A percentile compares a stretch with the other conserved stretches of the same genome.
These are phyloP conservation scores for Venturia effusa DNA, from an alignment of 2,329 filamentous ascomycete genomes.

Conservation along the genomic window DNA sequence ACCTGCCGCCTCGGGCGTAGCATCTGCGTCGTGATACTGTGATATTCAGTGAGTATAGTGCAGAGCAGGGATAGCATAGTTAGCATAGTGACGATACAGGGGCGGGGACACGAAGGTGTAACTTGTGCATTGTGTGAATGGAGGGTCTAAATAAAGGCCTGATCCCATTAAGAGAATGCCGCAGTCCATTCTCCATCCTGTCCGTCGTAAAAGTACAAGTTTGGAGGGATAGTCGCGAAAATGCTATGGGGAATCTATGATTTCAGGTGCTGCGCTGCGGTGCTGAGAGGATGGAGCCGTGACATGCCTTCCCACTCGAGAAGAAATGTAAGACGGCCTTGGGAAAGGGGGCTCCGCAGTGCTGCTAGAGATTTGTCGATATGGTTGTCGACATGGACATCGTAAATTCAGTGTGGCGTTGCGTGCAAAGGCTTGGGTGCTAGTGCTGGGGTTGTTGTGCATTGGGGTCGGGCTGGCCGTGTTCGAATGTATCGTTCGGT, in stretches of 20 bases:
- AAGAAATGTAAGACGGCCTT: not conserved
- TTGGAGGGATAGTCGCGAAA: not conserved
- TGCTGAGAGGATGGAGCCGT: not conserved
- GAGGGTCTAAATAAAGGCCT: not conserved
- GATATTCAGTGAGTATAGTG: not conserved
- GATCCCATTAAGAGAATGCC: not conserved
- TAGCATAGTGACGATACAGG: not conserved
- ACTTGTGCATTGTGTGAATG: not conserved
- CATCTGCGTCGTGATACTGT: not conserved
- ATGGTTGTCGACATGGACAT: not conserved
- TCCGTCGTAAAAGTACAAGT: not conserved
- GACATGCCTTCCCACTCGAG: not conserved
- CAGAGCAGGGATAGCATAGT: not conserved
- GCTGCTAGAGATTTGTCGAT: not conserved
- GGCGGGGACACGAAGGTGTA: not conserved
- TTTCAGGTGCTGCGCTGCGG: not conserved
- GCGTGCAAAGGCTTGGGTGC: not conserved
- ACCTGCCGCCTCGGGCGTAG: not conserved
- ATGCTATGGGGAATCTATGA: not conserved
- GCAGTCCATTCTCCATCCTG: not conserved
- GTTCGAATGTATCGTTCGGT: not conserved
- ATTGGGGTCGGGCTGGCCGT: constrained; percentile 1
- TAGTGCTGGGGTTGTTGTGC: constrained; percentile 6
- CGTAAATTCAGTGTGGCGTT: no score
- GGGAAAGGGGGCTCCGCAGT: not conserved